Evolutionary conservation across 805 yeast genomes (phyloP), one percentile per base, ranked within the genome.

Genomic region (Starmerella apis): DNA sequence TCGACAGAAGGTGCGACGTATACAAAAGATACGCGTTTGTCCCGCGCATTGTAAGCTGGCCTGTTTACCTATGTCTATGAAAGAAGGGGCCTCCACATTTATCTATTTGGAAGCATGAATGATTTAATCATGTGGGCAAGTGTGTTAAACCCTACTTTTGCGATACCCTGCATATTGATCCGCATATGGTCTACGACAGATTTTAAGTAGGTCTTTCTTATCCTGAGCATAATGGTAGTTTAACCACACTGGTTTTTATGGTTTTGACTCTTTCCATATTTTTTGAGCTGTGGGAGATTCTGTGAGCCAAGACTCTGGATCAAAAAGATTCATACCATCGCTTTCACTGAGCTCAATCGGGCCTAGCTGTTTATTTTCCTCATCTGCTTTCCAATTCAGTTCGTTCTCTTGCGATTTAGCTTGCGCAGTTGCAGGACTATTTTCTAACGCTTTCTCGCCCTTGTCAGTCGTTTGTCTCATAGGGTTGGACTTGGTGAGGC

Each of bases 1-100:
- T 63, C 19, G 68, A 69, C 10, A 69, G 59, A 18, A 57, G 54
- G 48, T 69, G 72, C 3, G 71, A 68, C 8, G 62, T 42, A 52
- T 65, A 67, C 14, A 63, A 52, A 4, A 48, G 47, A 4, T 22
- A 30, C 6, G 37, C 49, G 25, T 49, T 36, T 38, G 28, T 24
- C 11, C 19, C 16, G 30, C 30, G 23, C 43, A 38, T 38, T 23
- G 18, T 20, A 10, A n/a, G 38, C 10, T n/a, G 9, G 11, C 8
- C 22, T 16, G 9, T 10, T 33, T 23, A 5, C 38, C 30, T 27
- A n/a, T n/a, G 30, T 27, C 11, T 27, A 11, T 36, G 25, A n/a
- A 11, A 16, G 14, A 36, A 10, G 9, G 9, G 14, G 18, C 5
- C 18, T 18, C 31, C 11, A 5, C 37, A 22, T n/a, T 36, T 20